Conservation (phyloP, 2,329 filamentous ascomycete genomes). For the Hortaea sp. region DNA sequence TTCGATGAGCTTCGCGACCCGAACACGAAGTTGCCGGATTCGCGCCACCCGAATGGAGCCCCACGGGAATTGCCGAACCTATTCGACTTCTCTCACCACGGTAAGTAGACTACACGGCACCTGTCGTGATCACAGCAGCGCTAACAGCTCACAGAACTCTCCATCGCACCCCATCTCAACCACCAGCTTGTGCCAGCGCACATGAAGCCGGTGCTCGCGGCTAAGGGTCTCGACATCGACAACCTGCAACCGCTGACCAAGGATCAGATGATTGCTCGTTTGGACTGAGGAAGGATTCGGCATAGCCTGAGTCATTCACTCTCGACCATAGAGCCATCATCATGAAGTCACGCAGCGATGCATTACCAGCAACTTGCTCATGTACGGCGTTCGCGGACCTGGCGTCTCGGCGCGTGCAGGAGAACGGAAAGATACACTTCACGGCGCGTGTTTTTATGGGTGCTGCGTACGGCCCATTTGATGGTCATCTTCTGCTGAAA, state of each 20-base stretch:
- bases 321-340: conserved; percentile 9
- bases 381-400: conserved; percentile 19
- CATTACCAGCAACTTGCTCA: conserved; percentile 15
- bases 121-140: conserved; percentile 27
- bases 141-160: conserved; percentile 55
- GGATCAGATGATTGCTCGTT: conserved; percentile 93
- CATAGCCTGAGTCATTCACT: neutral
- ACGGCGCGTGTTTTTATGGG: neutral
- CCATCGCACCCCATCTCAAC: conserved; percentile 86
- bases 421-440: neutral
- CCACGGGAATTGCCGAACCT: conserved; percentile 74
- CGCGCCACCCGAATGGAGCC: conserved; percentile 73
- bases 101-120: conserved; percentile 43
- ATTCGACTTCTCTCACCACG: conserved; percentile 90
- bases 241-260: conserved; percentile 84
- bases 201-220: conserved; percentile 61
- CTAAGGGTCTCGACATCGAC: conserved; percentile 77
- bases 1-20: conserved; percentile 94
- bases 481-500: neutral
- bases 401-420: conserved; percentile 13
- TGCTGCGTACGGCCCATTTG: neutral
- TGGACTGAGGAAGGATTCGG: conserved; percentile 54
- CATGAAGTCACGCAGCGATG: conserved; percentile 31
- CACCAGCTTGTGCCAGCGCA: conserved; percentile 77
- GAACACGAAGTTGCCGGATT: conserved; percentile 85